phyloP scores from a whole-genome alignment of 768 basidiomycete species.

The Phaeolepiota aurea region DNA sequence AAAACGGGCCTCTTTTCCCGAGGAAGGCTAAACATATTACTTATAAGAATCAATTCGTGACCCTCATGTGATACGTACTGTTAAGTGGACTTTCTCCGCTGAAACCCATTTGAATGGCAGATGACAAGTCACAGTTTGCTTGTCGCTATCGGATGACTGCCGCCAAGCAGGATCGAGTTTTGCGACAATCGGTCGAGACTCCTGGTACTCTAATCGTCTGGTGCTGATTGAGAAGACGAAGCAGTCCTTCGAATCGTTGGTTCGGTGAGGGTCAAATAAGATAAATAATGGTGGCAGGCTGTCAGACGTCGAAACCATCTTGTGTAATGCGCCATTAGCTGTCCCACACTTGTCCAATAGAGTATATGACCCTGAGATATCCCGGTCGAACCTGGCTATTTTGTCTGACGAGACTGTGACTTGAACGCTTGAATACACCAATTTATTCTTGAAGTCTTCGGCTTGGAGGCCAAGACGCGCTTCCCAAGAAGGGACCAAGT shows the following conservation, averaged over 20 bases:
- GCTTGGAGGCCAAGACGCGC: conserved; percentile 65
- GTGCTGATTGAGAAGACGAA: conserved; percentile 82
- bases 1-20: conserved; percentile 48
- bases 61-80: conserved; percentile 32
- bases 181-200: conserved; percentile 70
- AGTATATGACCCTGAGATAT: conserved; percentile 73
- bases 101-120: conserved; percentile 62
- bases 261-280: conserved; percentile 83
- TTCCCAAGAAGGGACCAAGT: conserved; percentile 80
- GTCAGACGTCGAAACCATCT: conserved; percentile 34
- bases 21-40: conserved; percentile 36
- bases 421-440: conserved; percentile 58
- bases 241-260: conserved; percentile 64
- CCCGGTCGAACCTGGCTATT: conserved; percentile 52
- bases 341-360: conserved; percentile 86
- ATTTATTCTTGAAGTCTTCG: conserved; percentile 56
- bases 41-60: conserved; percentile 5
- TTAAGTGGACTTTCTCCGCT: conserved; percentile 37
- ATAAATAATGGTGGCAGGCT: conserved; percentile 64
- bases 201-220: conserved; percentile 73
- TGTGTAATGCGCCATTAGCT: conserved; percentile 78
- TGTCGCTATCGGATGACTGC: conserved; percentile 44
- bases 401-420: conserved; percentile 48
- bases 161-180: conserved; percentile 73
- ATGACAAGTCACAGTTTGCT: conserved; percentile 44